Conservation (phyloP, 1,139 yeast genomes). For the Yamadazyma oceani region DNA sequence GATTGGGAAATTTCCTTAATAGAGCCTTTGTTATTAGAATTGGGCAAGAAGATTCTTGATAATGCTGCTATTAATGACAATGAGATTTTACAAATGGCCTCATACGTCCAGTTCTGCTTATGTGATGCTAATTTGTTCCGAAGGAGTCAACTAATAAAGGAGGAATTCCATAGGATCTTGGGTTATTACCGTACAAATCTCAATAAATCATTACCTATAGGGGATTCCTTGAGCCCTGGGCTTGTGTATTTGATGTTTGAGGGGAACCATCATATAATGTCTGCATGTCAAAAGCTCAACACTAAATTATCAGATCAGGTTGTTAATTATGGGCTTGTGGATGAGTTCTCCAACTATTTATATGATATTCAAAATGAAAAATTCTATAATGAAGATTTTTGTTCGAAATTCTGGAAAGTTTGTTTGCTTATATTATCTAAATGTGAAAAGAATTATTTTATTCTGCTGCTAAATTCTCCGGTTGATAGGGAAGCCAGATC, state of each 20-base stretch:
- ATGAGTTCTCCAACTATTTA: slow-evolving; percentile 55
- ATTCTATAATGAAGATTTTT: slow-evolving; percentile 41
- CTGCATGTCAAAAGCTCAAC: background rate
- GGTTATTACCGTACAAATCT: background rate
- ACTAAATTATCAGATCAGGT: too few species aligned
- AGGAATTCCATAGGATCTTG: background rate
- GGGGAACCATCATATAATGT: slow-evolving; percentile 40
- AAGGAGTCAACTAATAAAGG: background rate
- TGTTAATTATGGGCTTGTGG: slow-evolving; percentile 20
- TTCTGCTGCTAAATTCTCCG: slow-evolving; percentile 42
- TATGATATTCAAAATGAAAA: slow-evolving; percentile 54
- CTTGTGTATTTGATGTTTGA: slow-evolving; percentile 52
- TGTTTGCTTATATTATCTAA: slow-evolving; percentile 40
- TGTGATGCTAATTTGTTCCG: background rate
- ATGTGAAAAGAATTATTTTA: slow-evolving; percentile 39
- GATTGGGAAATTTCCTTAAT: slow-evolving; percentile 48
- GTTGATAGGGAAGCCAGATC: slow-evolving; percentile 44
- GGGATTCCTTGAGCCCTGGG: slow-evolving; percentile 38
- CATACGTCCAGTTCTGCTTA: background rate
- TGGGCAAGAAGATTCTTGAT: too few species aligned
- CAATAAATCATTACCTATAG: background rate
- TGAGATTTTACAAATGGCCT: background rate
- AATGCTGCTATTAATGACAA: too few species aligned
- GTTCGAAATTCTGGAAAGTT: slow-evolving; percentile 56
- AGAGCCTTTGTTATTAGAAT: background rate